Evolutionary conservation across 805 yeast species (phyloP), one percentile per base, ranked within the genome.

Genomic region (Lipomyces yamanashiensis): DNA sequence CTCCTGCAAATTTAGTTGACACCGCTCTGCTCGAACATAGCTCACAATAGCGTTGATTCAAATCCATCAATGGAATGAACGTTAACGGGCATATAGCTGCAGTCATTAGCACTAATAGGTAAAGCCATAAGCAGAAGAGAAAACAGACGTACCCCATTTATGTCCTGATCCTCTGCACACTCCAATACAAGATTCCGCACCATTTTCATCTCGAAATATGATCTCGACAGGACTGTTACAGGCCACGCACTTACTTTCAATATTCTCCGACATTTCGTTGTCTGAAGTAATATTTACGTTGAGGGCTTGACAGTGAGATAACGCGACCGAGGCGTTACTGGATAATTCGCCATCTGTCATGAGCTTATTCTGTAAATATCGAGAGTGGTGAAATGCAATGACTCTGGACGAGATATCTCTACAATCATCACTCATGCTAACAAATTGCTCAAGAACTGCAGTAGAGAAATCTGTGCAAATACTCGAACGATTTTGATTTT

Each of bases 31-130:
- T n/a, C 7, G 34, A 17, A 44, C 69, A 66, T 9, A 59, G 37
- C 10, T 58, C 47, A 28, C 69, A 66, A 6, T 51, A 54, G 12
- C 69, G 64, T 44, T 63, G 66, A 19, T 47, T 49, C 10, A 63
- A 40, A n/a, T 33, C 54, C 69, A 66, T 63, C 37, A 66, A 28
- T 33, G 69, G 69, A 13, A 52, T 43, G 7, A 66, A 53, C 17
- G 69, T 66, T 8, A 66, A n/a, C 39, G 67, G 43, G 39, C 69
- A 66, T 1, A 59, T 34, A 28, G 49, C 67, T 63, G 50, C 3
- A 13, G 17, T n/a, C n/a, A 17, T 34, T 3, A 40, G 37, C 19
- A 44, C 49, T 33, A 28, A 33, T 39, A 17, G 45, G 34, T 13
- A n/a, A 7, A 23, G 10, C 15, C n/a, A 19, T 19, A 47, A 28